phyloP scores from a whole-genome alignment of 768 basidiomycete species.

The Lactarius hengduanensis region DNA sequence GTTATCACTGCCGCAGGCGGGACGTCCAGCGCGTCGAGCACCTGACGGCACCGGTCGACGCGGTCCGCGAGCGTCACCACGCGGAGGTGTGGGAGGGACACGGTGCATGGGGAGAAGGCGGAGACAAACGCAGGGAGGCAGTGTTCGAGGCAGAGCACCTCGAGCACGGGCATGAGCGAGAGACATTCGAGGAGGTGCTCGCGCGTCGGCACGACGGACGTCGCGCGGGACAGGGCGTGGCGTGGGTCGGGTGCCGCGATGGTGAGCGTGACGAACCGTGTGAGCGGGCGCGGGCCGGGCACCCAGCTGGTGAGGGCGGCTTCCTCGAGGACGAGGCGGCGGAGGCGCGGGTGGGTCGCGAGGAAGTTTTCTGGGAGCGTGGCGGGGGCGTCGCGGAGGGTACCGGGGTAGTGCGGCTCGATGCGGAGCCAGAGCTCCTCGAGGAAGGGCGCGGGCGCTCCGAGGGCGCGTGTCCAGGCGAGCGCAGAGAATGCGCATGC shows the following conservation, averaged over 20 bases:
- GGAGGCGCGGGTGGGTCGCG: conserved; percentile 17
- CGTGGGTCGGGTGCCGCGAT: conserved; percentile 12
- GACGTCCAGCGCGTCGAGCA: conserved; percentile 14
- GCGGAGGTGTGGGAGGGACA: conserved; percentile 6
- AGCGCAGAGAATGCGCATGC: conserved; percentile 10
- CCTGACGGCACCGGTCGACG: conserved; percentile 19
- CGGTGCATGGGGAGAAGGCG: conserved; percentile 5
- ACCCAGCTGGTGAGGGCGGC: conserved; percentile 13
- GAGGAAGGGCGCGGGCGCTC: conserved; percentile 13
- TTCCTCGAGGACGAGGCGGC: conserved; percentile 5
- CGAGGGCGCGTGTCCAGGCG: conserved; percentile 10
- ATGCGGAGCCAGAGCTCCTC: conserved; percentile 11
- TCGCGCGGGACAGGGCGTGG: not conserved
- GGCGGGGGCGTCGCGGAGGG: conserved; percentile 3
- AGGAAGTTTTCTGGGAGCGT: conserved; percentile 16
- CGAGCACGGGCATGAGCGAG: conserved; percentile 13
- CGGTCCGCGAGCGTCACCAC: conserved; percentile 3
- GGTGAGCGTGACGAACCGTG: conserved; percentile 6
- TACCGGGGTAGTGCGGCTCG: not conserved
- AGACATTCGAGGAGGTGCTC: conserved; percentile 17
- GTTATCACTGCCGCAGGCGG: not conserved
- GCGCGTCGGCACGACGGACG: not conserved
- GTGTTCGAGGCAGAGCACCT: conserved; percentile 10
- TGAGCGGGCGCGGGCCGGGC: not conserved
- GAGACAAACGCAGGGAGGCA: conserved; percentile 16